phyloP scores from a whole-genome alignment of 371 early-diverging fungal species.

The Mucor piriformis region DNA sequence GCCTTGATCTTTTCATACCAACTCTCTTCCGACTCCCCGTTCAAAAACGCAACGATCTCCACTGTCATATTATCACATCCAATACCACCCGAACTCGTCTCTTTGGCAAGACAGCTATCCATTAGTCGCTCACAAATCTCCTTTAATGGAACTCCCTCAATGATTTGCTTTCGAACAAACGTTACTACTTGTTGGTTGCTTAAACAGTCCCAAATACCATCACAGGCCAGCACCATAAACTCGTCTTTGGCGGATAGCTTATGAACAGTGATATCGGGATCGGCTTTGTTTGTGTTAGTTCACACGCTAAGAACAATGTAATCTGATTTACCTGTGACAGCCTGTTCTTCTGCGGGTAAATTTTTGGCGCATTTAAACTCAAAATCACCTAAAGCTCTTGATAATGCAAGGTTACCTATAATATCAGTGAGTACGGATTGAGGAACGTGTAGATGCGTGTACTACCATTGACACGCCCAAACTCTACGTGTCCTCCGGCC shows the following conservation, averaged over 20 bases:
- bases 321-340: constrained; percentile 82
- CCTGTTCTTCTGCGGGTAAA: constrained; percentile 83
- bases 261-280: constrained; percentile 81
- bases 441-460: not conserved
- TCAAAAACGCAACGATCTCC: constrained; percentile 84
- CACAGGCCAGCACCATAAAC: constrained; percentile 95
- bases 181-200: constrained; percentile 85
- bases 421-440: not conserved
- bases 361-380: constrained; percentile 85
- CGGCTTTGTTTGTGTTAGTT: too few relatives aligned
- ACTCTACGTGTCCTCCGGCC: constrained; percentile 95
- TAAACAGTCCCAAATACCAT: constrained; percentile 99
- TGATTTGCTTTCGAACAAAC: constrained; percentile 73
- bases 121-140: constrained; percentile 86
- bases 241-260: constrained; percentile 76
- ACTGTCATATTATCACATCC: constrained; percentile 99
- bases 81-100: constrained; percentile 82
- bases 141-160: constrained; percentile 56
- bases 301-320: too few relatives aligned
- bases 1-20: constrained; percentile 58
- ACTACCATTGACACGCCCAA: constrained; percentile 93
- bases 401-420: constrained; percentile 87
- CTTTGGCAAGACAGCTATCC: constrained; percentile 88
- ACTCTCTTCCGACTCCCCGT: constrained; percentile 69
- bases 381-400: constrained; percentile 96